Base-by-base conservation (phyloP, 257 asterid species). In the Henckelia pumila region DNA sequence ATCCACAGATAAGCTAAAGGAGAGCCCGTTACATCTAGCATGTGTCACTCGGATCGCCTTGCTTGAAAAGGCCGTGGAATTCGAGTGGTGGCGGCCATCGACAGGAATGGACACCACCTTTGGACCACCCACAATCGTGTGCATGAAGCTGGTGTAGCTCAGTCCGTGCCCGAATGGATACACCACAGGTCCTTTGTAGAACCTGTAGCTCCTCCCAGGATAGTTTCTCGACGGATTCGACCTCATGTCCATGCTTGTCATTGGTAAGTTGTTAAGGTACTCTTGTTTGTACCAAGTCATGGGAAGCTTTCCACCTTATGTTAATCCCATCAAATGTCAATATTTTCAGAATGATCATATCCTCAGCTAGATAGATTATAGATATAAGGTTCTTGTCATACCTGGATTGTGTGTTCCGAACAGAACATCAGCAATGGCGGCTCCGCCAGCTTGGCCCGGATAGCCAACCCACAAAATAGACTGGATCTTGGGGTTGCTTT, bases 361-460 rank as follows among this genome's bases (percentile, higher is more conserved):
- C 24, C 16, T 9, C 14, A 7, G 56, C n/a, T n/a, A n/a, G n/a
- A n/a, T n/a, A n/a, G n/a, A n/a, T n/a, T n/a, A n/a, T n/a, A n/a
- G n/a, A n/a, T n/a, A n/a, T n/a, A n/a, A n/a, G n/a, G n/a, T n/a
- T n/a, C n/a, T n/a, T n/a, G n/a, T n/a, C n/a, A 2, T 79, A 90
- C 98, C 97, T 78, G 97, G 99, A 77, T 90, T 90, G 29, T 79
- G 62, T 0, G 87, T 75, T 57, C 98, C 98, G 75, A 80, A 93
- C 59, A 93, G 20, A 11, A 93, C 80, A 81, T 93, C 97, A 60
- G 97, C 96, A 63, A 90, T 86, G 37, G 97, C 98, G n/a, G 88
- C 66, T 1, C 98, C 97, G 20, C 98, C 98, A 6, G 95, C 95
- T 40, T 93, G 95, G n/a, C 98, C 98, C 19, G 97, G 98, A 59